These are phyloP conservation scores for Amaranthus palmeri DNA, from an alignment of 148 eudicot species.

Conservation along the genomic window DNA sequence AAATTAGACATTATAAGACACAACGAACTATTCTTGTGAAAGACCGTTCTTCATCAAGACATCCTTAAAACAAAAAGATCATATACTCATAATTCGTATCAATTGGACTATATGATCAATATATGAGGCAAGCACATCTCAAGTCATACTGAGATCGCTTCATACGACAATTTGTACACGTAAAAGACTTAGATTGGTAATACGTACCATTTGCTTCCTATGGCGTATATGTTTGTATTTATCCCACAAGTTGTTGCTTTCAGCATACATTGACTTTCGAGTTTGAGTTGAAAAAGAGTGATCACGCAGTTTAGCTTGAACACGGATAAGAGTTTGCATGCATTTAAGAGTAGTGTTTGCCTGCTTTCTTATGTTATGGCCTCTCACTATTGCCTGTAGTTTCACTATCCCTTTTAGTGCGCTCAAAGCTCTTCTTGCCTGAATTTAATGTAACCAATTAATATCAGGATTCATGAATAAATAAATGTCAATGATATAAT, in stretches of 20 bases:
- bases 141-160: too few species aligned
- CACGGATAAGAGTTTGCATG: constrained; percentile 72
- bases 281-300: constrained; percentile 37
- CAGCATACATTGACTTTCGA: constrained; percentile 73
- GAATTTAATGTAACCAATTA: constrained; percentile 7
- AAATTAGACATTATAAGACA: too few species aligned
- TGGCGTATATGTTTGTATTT: constrained; percentile 48
- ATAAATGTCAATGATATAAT: neutral
- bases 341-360: constrained; percentile 63
- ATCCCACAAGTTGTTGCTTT: constrained; percentile 57
- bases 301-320: constrained; percentile 53
- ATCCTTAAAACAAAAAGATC: too few species aligned
- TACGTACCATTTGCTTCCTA: constrained; percentile 51
- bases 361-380: constrained; percentile 69
- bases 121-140: too few species aligned
- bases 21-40: too few species aligned
- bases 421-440: constrained; percentile 83
- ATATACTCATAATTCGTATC: too few species aligned
- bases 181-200: too few species aligned
- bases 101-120: too few species aligned
- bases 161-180: too few species aligned
- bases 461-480: neutral
- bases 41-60: too few species aligned
- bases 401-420: constrained; percentile 83
- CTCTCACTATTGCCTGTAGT: constrained; percentile 90